A percentile compares a stretch with the other conserved stretches of the same genome.
Evolutionary conservation across 768 basidiomycete genomes (phyloP).

Genomic region (Termitomyces sp.): DNA sequence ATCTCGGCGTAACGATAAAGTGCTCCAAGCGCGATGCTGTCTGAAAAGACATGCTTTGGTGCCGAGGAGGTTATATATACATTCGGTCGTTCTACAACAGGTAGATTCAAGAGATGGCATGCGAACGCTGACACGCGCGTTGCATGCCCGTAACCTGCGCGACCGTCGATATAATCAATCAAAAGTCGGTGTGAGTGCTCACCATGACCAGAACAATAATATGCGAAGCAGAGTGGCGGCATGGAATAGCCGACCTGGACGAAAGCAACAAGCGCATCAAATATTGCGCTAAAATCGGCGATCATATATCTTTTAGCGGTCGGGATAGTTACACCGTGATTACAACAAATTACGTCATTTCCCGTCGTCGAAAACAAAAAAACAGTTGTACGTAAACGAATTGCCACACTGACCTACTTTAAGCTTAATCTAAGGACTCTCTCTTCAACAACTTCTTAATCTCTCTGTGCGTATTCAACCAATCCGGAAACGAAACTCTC

Average conservation of each 20-base stretch:
- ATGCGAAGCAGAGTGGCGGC: constrained; percentile 42
- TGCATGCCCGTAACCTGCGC: constrained; percentile 77
- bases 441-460: constrained; percentile 70
- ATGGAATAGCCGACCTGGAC: constrained; percentile 8
- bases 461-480: constrained; percentile 82
- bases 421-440: constrained; percentile 32
- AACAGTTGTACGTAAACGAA: not conserved
- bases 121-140: constrained; percentile 78
- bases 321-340: not conserved
- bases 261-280: constrained; percentile 6
- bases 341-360: not conserved
- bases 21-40: constrained; percentile 59
- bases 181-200: constrained; percentile 12
- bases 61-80: constrained; percentile 73
- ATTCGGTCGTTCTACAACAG: constrained; percentile 31
- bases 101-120: constrained; percentile 47
- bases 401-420: not conserved
- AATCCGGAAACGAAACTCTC: constrained; percentile 63
- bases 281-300: not conserved
- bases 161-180: not conserved
- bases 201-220: constrained; percentile 79
- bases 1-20: constrained; percentile 66
- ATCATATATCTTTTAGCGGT: not conserved
- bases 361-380: not conserved
- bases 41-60: constrained; percentile 63